Evolutionary conservation across 306 rosid species (phyloP), one percentile per base, ranked within the genome.

Genomic region (Dalbergia cultrata): DNA sequence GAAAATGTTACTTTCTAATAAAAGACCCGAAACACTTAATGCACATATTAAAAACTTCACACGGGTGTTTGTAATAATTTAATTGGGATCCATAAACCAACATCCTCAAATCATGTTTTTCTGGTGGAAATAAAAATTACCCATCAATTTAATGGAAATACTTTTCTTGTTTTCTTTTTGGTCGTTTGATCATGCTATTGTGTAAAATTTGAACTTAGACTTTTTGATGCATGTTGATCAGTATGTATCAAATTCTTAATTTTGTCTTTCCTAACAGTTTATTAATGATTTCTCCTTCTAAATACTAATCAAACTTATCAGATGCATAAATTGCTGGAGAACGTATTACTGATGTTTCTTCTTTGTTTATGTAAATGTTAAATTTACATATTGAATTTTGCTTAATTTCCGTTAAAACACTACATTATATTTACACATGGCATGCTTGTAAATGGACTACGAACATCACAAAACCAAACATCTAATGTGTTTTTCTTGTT

Each of bases 401-500:
- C 54, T 8, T 43, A 44, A 22, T n/a, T n/a, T 76, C 9, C 18
- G 50, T 56, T 21, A 58, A 12, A 52, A 50, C 6, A 5, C 50
- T 34, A 41, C 68, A 41, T 69, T 71, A 39, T 72, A 43, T 72
- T 9, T 65, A 56, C 63, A 37, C 60, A 5, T 3, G 6, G 57
- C 37, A 18, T 50, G 17, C 18, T 54, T 63, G 17, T 18, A 16
- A 13, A 9, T 57, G 35, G 18, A 16, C 52, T 58, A 47, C 21
- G 0, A 11, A 60, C 33, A n/a, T 14, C 72, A 37, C 52, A 17
- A 13, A 53, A 52, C 56, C 61, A 41, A 45, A n/a, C 31, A 39
- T 57, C 12, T 61, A 50, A 11, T 80, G 75, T 65, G 35, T 63
- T 67, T 77, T 11, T 67, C n/a, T 78, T 82, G 69, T 82, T 82